A percentile compares a stretch with the other conserved stretches of the same genome.
Evolutionary conservation across 78 protist species (phyloP).

Genomic region (Pigoraptor vietnamica): DNA sequence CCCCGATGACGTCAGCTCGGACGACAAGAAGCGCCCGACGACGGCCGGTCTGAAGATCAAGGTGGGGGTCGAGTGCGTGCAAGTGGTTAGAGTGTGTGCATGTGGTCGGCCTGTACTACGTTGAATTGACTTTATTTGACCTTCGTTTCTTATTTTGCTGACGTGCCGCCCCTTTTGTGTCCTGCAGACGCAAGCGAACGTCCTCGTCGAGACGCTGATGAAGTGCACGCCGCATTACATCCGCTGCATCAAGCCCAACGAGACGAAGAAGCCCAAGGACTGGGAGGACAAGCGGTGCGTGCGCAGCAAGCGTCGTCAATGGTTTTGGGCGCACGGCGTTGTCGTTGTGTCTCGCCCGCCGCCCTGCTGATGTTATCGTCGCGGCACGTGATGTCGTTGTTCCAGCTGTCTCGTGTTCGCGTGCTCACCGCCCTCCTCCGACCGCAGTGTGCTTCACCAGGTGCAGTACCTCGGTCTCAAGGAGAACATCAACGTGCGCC

Average conservation of each 20-base stretch:
- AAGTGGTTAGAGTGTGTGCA: background rate
- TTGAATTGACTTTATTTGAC: background rate
- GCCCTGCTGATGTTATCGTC: too few relatives aligned
- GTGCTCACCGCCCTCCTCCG: background rate
- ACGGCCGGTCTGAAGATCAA: conserved; percentile 81
- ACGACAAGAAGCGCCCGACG: conserved; percentile 63
- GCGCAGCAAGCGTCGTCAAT: background rate
- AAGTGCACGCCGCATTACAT: conserved; percentile 79
- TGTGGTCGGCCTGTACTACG: background rate
- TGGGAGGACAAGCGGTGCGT: background rate
- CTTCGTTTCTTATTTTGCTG: background rate
- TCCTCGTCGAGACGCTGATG: conserved; percentile 53
- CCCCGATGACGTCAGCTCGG: background rate
- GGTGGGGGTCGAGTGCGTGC: background rate
- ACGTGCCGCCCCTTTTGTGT: background rate
- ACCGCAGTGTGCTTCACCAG: conserved; percentile 42
- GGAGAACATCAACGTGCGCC: conserved; percentile 86
- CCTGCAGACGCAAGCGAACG: conserved; percentile 47
- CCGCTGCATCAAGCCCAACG: conserved; percentile 93
- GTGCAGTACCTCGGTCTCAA: conserved; percentile 76
- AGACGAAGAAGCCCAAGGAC: conserved; percentile 13
- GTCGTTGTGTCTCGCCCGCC: background rate
- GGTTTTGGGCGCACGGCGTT: background rate
- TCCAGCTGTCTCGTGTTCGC: background rate
- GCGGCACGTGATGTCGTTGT: too few relatives aligned